A percentile compares a stretch with the other conserved stretches of the same genome.
Conservation (phyloP, 2,329 filamentous ascomycete species). For the Escovopsis weberi region DNA sequence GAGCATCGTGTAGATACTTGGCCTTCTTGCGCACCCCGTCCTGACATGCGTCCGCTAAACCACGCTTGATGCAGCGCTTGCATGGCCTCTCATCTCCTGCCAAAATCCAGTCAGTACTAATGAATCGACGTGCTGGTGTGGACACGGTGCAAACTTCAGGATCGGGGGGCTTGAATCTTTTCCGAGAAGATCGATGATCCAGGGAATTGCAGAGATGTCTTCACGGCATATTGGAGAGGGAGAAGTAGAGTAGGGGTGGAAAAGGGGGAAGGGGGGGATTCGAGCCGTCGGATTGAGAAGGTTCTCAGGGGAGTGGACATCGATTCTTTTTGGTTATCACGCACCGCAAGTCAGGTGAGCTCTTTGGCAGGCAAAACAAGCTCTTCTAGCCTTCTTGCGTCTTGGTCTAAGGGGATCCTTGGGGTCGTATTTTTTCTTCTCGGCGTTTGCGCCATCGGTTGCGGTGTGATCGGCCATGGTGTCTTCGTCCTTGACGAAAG, state of each 20-base stretch:
- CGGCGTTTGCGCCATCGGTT: slow-evolving; percentile 32
- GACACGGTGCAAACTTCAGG: background rate
- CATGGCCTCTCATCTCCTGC: slow-evolving; percentile 91
- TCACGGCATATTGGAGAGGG: background rate
- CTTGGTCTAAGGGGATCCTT: slow-evolving; percentile 84
- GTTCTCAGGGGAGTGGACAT: background rate
- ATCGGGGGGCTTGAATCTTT: background rate
- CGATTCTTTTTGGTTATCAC: slow-evolving; percentile 22
- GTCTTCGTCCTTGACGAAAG: slow-evolving; percentile 30
- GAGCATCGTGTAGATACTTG: slow-evolving; percentile 95
- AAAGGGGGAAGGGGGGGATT: background rate
- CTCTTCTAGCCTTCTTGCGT: slow-evolving; percentile 88
- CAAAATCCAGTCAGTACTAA: background rate
- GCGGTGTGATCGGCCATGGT: slow-evolving; percentile 36
- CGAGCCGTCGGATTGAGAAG: background rate
- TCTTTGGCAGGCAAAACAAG: slow-evolving; percentile 92
- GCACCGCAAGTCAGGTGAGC: slow-evolving; percentile 97
- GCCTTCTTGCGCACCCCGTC: slow-evolving; percentile 97
- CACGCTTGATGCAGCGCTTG: slow-evolving; percentile 84
- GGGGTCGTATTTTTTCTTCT: slow-evolving; percentile 58
- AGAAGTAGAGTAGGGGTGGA: no score
- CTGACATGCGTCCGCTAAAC: slow-evolving; percentile 79
- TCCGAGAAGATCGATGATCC: no score
- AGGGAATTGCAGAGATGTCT: background rate
- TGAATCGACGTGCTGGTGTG: background rate